Percentiles rank a stretch among this genome's conserved stretches.
Evolutionary conservation across 2,329 filamentous ascomycete species (phyloP).

Genomic region (Pseudogymnoascus destructans): DNA sequence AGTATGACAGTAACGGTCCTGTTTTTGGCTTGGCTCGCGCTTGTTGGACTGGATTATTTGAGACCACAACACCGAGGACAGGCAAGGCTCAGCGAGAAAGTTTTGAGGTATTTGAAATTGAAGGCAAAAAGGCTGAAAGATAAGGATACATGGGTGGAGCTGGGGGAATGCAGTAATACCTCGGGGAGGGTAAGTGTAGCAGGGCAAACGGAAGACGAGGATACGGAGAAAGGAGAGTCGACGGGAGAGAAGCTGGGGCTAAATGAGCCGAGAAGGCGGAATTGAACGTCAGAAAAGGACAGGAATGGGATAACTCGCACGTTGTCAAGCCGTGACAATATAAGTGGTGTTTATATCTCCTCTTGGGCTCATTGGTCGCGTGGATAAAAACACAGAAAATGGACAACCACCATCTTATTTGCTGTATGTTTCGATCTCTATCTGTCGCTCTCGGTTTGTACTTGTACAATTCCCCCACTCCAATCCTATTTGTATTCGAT

Average conservation of each 20-base stretch:
- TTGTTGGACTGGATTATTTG: background rate
- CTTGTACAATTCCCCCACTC: constrained; percentile 8
- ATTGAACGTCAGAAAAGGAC: background rate
- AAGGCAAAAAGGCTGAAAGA: background rate
- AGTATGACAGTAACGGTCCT: background rate
- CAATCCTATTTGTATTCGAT: background rate
- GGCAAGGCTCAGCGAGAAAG: background rate
- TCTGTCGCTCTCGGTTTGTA: background rate
- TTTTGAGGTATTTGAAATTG: background rate
- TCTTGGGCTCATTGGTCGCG: background rate
- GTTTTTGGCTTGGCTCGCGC: constrained; percentile 1
- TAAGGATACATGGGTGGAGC: background rate
- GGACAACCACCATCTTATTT: background rate
- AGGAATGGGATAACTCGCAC: background rate
- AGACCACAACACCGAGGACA: background rate
- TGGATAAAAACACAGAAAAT: background rate
- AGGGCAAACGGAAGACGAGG: background rate
- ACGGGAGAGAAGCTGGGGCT: background rate
- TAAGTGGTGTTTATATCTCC: background rate
- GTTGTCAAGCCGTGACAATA: background rate
- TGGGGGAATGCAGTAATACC: background rate
- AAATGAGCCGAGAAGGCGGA: background rate
- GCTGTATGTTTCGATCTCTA: constrained; percentile 1
- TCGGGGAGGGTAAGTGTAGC: background rate
- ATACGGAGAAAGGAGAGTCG: background rate